These are phyloP conservation scores for Arabis hirsuta DNA, from an alignment of 345 rosid species.

Conservation along the genomic window DNA sequence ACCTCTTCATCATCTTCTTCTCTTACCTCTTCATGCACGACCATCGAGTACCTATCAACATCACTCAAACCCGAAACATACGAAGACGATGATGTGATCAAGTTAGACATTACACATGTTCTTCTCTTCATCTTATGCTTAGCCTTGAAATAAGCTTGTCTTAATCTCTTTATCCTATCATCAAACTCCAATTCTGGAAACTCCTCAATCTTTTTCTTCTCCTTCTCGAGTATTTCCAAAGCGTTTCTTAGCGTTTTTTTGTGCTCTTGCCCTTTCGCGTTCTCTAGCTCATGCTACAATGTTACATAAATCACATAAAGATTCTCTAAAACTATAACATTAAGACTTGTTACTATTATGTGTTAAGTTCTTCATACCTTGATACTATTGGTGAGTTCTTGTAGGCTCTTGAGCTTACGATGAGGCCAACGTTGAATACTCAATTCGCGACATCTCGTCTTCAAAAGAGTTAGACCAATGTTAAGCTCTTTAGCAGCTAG, in stretches of 20 bases:
- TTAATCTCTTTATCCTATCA: conserved; percentile 60
- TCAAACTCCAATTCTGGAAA: conserved; percentile 57
- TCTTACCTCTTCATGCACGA: not conserved
- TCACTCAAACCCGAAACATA: conserved; percentile 9
- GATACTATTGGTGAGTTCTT: conserved; percentile 52
- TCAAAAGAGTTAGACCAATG: conserved; percentile 61
- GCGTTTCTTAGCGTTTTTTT: conserved; percentile 45
- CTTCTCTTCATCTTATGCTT: conserved; percentile 71
- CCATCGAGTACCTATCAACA: not conserved
- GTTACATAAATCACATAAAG: not conserved
- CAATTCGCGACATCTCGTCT: conserved; percentile 65
- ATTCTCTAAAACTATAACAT: not conserved
- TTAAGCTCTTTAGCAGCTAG: conserved; percentile 66
- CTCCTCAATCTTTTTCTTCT: conserved; percentile 58
- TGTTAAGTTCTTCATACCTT: conserved; percentile 41
- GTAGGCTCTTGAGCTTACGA: conserved; percentile 62
- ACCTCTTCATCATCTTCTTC: conserved; percentile 4
- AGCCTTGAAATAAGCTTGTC: conserved; percentile 84
- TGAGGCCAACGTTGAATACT: conserved; percentile 68
- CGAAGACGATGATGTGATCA: conserved; percentile 4
- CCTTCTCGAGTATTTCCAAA: conserved; percentile 55
- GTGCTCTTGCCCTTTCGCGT: conserved; percentile 38
- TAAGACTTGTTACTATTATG: not conserved
- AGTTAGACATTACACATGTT: conserved; percentile 23
- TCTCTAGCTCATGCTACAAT: conserved; percentile 38